A percentile compares a stretch with the other conserved stretches of the same genome.
Conservation (phyloP, 2,329 filamentous ascomycete species). For the Alternaria arbusti region DNA sequence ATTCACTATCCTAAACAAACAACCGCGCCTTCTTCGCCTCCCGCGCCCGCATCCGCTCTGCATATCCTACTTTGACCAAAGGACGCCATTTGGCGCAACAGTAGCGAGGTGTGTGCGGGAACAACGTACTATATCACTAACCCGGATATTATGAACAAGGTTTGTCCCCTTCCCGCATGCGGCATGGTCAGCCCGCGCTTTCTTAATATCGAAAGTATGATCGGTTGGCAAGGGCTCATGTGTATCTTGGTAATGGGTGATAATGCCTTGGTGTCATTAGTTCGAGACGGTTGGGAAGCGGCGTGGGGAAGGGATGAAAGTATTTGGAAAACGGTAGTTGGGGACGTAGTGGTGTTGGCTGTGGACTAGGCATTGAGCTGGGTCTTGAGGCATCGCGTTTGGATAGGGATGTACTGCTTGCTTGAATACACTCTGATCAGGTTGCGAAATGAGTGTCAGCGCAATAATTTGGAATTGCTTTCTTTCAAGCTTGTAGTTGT, state of each 20-base stretch:
- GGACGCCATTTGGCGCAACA: conserved; percentile 5
- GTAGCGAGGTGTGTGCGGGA: conserved; percentile 17
- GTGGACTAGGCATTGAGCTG: neutral
- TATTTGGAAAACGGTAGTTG: neutral
- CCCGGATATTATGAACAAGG: conserved; percentile 37
- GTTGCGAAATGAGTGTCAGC: neutral
- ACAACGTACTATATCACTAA: conserved; percentile 17
- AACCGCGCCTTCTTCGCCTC: neutral
- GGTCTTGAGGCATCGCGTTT: neutral
- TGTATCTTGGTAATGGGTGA: conserved; percentile 15
- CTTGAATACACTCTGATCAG: neutral
- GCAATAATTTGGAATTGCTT: neutral
- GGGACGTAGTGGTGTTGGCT: neutral
- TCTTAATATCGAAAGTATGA: conserved; percentile 20
- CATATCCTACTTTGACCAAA: neutral
- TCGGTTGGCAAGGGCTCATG: conserved; percentile 6
- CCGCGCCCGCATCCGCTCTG: conserved; percentile 5
- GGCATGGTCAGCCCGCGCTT: conserved; percentile 5
- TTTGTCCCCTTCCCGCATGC: conserved; percentile 10
- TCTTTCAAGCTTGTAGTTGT: neutral
- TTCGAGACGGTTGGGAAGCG: neutral
- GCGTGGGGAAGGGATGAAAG: neutral
- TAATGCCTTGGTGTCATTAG: conserved; percentile 3
- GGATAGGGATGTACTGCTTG: neutral
- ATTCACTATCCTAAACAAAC: neutral